Conservation (phyloP, 2,329 filamentous ascomycete species). For the Elsinoe fawcettii region DNA sequence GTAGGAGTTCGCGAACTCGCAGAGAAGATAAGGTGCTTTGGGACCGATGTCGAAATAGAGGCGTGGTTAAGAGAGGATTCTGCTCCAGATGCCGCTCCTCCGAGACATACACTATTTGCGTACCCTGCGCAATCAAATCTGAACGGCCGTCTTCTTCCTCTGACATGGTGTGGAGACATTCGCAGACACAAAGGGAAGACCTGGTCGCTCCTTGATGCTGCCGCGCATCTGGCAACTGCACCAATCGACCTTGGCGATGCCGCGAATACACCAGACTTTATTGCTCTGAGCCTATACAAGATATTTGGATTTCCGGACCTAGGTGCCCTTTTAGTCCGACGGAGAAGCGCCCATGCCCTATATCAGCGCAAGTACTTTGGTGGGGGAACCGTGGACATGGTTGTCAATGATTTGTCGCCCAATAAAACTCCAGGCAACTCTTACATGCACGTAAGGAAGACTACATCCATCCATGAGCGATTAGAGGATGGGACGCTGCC, state of each 20-base stretch:
- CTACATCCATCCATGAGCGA: constrained; percentile 63
- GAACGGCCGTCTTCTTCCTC: constrained; percentile 68
- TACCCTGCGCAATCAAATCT: constrained; percentile 92
- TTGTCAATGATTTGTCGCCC: constrained; percentile 51
- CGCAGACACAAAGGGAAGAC: constrained; percentile 30
- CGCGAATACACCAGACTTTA: constrained; percentile 68
- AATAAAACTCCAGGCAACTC: constrained; percentile 40
- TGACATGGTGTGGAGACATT: constrained; percentile 53
- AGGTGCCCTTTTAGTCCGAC: constrained; percentile 75
- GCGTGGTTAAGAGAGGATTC: constrained; percentile 48
- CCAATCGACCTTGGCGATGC: constrained; percentile 61
- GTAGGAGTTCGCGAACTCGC: constrained; percentile 72
- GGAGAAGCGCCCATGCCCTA: constrained; percentile 56
- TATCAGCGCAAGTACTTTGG: constrained; percentile 74
- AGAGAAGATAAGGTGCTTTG: constrained; percentile 56
- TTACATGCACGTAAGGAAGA: constrained; percentile 74
- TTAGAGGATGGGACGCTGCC: constrained; percentile 89
- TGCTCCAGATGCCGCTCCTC: constrained; percentile 24
- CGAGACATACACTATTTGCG: constrained; percentile 53
- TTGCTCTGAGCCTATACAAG: constrained; percentile 84
- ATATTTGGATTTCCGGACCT: constrained; percentile 94
- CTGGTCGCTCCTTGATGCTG: constrained; percentile 75
- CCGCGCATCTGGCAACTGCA: constrained; percentile 70
- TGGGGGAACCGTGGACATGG: constrained; percentile 88
- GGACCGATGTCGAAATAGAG: constrained; percentile 54